Conservation (phyloP, 441 rosid genomes). For the Geranium incanum region DNA sequence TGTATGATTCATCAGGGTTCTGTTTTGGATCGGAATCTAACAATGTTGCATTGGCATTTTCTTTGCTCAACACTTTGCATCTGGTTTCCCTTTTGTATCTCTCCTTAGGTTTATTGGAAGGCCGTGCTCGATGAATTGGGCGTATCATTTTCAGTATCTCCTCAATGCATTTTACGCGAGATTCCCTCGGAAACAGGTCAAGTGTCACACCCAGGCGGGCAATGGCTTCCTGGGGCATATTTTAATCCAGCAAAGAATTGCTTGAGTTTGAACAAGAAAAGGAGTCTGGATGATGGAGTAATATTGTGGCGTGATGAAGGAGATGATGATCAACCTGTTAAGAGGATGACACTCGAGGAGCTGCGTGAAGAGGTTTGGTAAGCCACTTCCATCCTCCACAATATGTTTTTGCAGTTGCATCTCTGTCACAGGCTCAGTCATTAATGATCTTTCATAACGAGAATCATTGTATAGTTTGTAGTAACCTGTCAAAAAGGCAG, state of each 20-base stretch:
- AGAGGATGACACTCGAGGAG: conserved; percentile 56
- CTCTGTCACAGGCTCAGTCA: not conserved
- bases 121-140: conserved; percentile 56
- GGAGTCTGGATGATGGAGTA: conserved; percentile 48
- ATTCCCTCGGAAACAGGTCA: conserved; percentile 26
- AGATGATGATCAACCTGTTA: conserved; percentile 52
- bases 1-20: conserved; percentile 3
- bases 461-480: not conserved
- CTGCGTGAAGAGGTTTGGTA: conserved; percentile 76
- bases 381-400: conserved; percentile 22
- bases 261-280: conserved; percentile 39
- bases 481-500: conserved; percentile 1
- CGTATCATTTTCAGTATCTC: conserved; percentile 51
- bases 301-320: conserved; percentile 85
- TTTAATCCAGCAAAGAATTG: conserved; percentile 77
- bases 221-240: conserved; percentile 85
- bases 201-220: conserved; percentile 51
- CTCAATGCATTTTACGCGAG: conserved; percentile 44
- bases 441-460: not conserved
- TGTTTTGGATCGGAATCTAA: not conserved
- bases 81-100: conserved; percentile 5
- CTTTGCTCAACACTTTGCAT: not conserved
- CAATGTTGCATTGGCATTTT: conserved; percentile 4
- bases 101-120: conserved; percentile 65
- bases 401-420: not conserved